These are phyloP conservation scores for Piedraia hortae DNA, from an alignment of 2,329 filamentous ascomycete species.

Conservation along the genomic window DNA sequence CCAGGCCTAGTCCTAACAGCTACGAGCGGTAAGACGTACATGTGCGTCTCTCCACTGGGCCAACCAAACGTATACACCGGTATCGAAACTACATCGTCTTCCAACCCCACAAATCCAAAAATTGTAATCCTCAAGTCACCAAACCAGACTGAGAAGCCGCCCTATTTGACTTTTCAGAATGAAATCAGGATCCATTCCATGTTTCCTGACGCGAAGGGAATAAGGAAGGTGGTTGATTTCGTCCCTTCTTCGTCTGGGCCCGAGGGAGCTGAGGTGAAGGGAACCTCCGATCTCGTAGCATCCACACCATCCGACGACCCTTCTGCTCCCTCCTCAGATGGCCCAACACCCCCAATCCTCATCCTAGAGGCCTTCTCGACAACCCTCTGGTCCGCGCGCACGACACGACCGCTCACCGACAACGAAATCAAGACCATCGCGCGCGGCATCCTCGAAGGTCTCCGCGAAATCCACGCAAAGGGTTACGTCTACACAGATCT, in stretches of 20 bases:
- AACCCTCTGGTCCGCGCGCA: slow-evolving; percentile 8
- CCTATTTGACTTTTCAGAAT: slow-evolving; percentile 7
- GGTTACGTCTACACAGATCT: slow-evolving; percentile 9
- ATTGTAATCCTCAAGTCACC: slow-evolving; percentile 9
- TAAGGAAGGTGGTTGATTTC: slow-evolving; percentile 8
- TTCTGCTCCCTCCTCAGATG: too few relatives aligned
- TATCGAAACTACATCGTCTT: too few relatives aligned
- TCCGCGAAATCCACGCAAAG: slow-evolving; percentile 6
- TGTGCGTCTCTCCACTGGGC: slow-evolving; percentile 8
- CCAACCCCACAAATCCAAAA: slow-evolving; percentile 4
- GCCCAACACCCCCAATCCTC: too few relatives aligned
- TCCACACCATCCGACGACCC: too few relatives aligned
- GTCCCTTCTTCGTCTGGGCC: slow-evolving; percentile 4
- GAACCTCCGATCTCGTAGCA: too few relatives aligned
- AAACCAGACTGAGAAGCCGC: slow-evolving; percentile 3
- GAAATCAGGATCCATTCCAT: slow-evolving; percentile 12
- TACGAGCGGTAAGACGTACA: slow-evolving; percentile 7
- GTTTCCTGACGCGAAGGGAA: slow-evolving; percentile 5
- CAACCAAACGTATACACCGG: slow-evolving; percentile 10
- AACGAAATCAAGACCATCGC: slow-evolving; percentile 6
- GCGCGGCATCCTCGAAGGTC: slow-evolving; percentile 5
- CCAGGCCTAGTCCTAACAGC: slow-evolving; percentile 6
- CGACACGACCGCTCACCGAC: slow-evolving; percentile 7
- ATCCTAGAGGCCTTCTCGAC: slow-evolving; percentile 8
- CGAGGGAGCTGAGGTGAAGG: too few relatives aligned